Base-by-base conservation (phyloP, 805 yeast species). In the Saturnispora zaruensis region DNA sequence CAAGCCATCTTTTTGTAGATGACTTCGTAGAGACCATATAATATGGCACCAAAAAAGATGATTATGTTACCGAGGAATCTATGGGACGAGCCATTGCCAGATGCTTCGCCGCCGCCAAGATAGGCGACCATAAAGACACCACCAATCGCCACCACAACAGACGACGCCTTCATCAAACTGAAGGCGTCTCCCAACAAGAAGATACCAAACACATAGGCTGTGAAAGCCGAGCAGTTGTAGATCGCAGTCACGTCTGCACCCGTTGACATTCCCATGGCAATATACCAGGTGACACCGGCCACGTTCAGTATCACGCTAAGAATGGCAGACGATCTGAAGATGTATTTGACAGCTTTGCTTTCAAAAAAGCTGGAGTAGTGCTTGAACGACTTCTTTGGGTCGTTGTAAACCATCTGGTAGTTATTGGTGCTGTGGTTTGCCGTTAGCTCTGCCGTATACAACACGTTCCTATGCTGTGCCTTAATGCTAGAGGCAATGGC, bases 211-310 rank as follows among this genome's bases (percentile, higher is more conserved):
- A 86, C 77, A 60, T 88, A 82, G 0, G 96, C 96, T 4, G 90
- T 83, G 63, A 88, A 88, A 0, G 96, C 95, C 14, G 91, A 82
- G 62, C 93, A 87, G 68, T 88, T 87, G 68, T 87, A 88, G 53
- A 87, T 87, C 3, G 96, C 96, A 2, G 96, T 88, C 34, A 88
- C 84, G 59, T 88, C 96, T 3, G 87, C 74, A 0, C 95, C 87
- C 26, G 89, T 84, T 0, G 95, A 81, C 60, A 85, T 66, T 28
- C 81, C 73, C 80, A 88, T 86, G 9, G 96, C 84, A 16, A 85
- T 75, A 62, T 87, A 88, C 96, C 96, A 87, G 2, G 95, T 78
- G 18, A 77, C 70, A 1, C 95, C 96, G 0, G 95, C 96, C 2
- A 79, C 53, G 18, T 85, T 85, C 53, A 87, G 69, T 6, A 87